Percentiles rank a stretch among this genome's conserved stretches.
Evolutionary conservation across 2,329 filamentous ascomycete species (phyloP).

Genomic region (Xylaria sp.): DNA sequence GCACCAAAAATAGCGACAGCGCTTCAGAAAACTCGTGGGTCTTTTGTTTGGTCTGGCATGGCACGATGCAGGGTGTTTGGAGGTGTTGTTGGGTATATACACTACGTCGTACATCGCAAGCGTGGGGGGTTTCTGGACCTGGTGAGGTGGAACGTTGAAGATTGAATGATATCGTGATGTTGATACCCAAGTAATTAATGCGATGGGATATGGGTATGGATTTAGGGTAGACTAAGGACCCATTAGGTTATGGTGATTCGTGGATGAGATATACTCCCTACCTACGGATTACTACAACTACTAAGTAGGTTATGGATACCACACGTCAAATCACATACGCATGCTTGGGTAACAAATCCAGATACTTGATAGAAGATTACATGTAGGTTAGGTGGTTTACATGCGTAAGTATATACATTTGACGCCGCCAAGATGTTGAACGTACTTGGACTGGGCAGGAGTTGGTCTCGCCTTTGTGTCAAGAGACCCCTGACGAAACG

Average conservation of each 20-base stretch:
- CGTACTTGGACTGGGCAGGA: conserved; percentile 1
- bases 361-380: neutral
- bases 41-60: neutral
- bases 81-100: conserved; percentile 1
- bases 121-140: neutral
- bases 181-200: neutral
- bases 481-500: conserved; percentile 53
- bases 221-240: neutral
- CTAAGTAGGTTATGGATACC: neutral
- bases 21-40: neutral
- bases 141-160: neutral
- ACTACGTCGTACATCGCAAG: neutral
- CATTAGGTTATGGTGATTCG: neutral
- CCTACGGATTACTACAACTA: neutral
- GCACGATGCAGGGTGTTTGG: neutral
- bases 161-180: neutral
- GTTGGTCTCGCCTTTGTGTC: conserved; percentile 44
- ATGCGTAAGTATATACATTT: neutral
- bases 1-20: conserved; percentile 14
- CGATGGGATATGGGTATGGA: neutral
- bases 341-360: neutral
- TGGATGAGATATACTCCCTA: neutral
- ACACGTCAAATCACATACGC: neutral
- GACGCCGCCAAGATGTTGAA: neutral
- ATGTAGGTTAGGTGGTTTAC: no score